Evolutionary conservation across 1,284 basidiomycete species (phyloP), one percentile per base, ranked within the genome.

Genomic region (Naganishia liquefaciens): DNA sequence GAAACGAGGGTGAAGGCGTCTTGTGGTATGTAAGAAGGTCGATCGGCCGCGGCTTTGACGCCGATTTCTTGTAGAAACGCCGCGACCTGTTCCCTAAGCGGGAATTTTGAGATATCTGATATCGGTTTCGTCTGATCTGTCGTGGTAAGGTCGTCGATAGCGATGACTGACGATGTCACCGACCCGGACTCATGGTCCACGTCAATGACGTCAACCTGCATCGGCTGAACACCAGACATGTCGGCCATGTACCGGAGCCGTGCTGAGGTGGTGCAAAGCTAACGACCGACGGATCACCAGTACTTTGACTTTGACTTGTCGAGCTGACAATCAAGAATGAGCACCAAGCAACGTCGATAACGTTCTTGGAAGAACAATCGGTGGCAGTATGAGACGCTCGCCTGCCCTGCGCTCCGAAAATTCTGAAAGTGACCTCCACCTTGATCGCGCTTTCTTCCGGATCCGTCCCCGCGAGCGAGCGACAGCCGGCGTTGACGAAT

Each of bases 201-300:
- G 57, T 60, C 57, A 39, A 60, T 50, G 57, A 60, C 37, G 57
- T 60, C 57, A 60, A 60, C 57, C 57, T 60, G 57, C 57, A 60
- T 60, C 46, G 57, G 57, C 44, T 60, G 57, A 57, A 27, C 54
- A 57, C 54, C 54, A 28, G 57, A 60, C 57, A 60, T 60, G 46
- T 6, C 25, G 55, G 33, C 55, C 55, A 49, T 17, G 28, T 39
- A 15, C 15, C 43, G 0, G 27, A 17, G n/a, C 21, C 19, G 33
- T 28, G 25, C 28, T 58, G 27, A 50, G 47, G 37, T 47, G 46
- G 46, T 39, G 30, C 57, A 60, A 60, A 60, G 57, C 57, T 50
- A 46, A 49, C 33, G 17, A 60, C 40, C 57, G 17, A 19, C n/a
- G 19, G 57, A 60, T 60, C 23, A 39, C 46, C 57, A 60, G 57